phyloP scores from a whole-genome alignment of 345 rosid genomes.

The Arabis alpina region DNA sequence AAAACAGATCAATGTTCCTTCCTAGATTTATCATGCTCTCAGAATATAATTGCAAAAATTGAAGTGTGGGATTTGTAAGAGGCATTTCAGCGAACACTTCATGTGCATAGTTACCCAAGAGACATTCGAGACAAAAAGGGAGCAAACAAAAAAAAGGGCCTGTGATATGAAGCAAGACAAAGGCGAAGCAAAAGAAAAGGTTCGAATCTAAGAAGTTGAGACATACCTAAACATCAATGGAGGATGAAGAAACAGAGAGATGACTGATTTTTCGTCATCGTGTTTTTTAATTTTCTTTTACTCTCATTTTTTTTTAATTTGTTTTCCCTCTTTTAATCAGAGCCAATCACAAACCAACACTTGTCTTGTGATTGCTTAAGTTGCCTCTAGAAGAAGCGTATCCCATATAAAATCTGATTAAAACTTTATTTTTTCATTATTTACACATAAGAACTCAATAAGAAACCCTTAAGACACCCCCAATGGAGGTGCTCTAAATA shows the following conservation, averaged over 20 bases:
- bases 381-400: too few relatives aligned
- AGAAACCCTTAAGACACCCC: too few relatives aligned
- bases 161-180: not conserved
- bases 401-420: too few relatives aligned
- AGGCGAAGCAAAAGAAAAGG: not conserved
- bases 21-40: not conserved
- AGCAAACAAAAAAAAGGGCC: not conserved
- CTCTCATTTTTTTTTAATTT: too few relatives aligned
- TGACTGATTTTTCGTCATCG: too few relatives aligned
- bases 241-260: conserved; percentile 24
- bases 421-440: too few relatives aligned
- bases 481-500: too few relatives aligned
- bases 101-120: conserved; percentile 31
- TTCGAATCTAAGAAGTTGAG: not conserved
- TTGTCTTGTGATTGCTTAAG: too few relatives aligned
- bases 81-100: conserved; percentile 30
- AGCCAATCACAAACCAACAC: too few relatives aligned
- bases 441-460: too few relatives aligned
- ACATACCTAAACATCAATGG: conserved; percentile 37
- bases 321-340: too few relatives aligned
- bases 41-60: not conserved
- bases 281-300: too few relatives aligned
- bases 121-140: not conserved
- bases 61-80: not conserved
- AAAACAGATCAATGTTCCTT: not conserved